A percentile compares a stretch with the other conserved stretches of the same genome.
These are phyloP conservation scores for Glycine tomentella DNA, from an alignment of 306 rosid genomes.

Conservation along the genomic window DNA sequence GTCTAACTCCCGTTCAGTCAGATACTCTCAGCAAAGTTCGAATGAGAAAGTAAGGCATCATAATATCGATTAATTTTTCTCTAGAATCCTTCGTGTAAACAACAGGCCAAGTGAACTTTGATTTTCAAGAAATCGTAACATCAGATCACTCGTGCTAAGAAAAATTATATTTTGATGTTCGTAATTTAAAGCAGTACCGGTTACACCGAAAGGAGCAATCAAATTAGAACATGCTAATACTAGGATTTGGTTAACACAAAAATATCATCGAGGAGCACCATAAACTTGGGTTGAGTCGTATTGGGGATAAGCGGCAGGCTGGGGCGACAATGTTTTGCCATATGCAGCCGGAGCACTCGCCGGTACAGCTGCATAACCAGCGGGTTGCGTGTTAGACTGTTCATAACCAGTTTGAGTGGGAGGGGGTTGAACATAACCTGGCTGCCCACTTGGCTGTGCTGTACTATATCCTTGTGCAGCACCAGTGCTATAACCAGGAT, in stretches of 20 bases:
- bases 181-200: conserved; percentile 32
- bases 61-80: not conserved
- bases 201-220: conserved; percentile 40
- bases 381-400: conserved; percentile 70
- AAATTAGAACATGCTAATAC: conserved; percentile 42
- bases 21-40: not conserved
- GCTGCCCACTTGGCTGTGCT: conserved; percentile 27
- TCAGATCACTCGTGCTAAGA: not conserved
- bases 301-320: conserved; percentile 84
- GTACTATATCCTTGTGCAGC: conserved; percentile 70
- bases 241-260: conserved; percentile 3
- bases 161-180: conserved; percentile 30
- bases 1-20: not conserved
- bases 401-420: conserved; percentile 76
- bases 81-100: not conserved
- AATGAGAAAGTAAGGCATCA: not conserved
- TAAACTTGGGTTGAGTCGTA: conserved; percentile 86
- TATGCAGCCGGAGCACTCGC: conserved; percentile 61
- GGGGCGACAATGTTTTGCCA: conserved; percentile 84
- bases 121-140: not conserved
- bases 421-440: conserved; percentile 74
- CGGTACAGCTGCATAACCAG: conserved; percentile 69
- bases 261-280: conserved; percentile 68
- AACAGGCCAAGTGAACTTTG: not conserved
- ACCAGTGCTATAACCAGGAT: conserved; percentile 62